Base-by-base conservation (phyloP, 2,329 filamentous ascomycete species). In the Aspergillus ochraceoroseus region DNA sequence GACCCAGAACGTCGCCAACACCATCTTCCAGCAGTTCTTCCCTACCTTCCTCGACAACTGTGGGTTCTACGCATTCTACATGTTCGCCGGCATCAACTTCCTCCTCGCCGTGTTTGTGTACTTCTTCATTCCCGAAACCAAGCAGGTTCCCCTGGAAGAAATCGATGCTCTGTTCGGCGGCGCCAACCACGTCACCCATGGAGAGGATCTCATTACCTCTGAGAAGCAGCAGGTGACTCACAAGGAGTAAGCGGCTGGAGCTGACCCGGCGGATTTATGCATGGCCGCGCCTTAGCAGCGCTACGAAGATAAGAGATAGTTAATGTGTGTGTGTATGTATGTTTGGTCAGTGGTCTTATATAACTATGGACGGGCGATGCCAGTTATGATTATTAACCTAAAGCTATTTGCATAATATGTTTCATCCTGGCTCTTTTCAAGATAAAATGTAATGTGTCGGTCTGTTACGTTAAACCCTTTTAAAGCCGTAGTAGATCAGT, bases 1-100 rank as follows among this genome's bases (percentile, higher is more conserved):
- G 55, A 75, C 70, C 47, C 76, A 79, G 48, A 79, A 83, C 56
- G 75, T 83, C 37, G 79, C 79, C 57, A 82, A 83, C 61, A 73
- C 74, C 42, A 75, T 83, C 51, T 77, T 83, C 55, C 77, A 83
- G 60, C 80, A 84, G 49, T 83, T 83, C 69, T 83, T 84, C 70
- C 80, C 80, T 8, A 75, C 72, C 8, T 83, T 84, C 67, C 70
- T 83, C 11, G 67, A 73, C 38, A 79, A 82, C 54, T 66, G 67
- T 34, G 71, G 72, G 11, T 76, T 75, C 55, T 75, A 74, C 47
- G 72, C 72, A 4, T 76, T 76, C 48, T 75, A 75, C 59, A 72
- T 76, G 66, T 75, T 76, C 42, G 71, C 70, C 0, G 72, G 68
- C 5, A 70, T 72, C 38, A 73, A 76, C 53, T 58, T 75, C 48